These are phyloP conservation scores for Cryptococcus sp. DNA, from an alignment of 1,284 basidiomycete species.

Conservation along the genomic window DNA sequence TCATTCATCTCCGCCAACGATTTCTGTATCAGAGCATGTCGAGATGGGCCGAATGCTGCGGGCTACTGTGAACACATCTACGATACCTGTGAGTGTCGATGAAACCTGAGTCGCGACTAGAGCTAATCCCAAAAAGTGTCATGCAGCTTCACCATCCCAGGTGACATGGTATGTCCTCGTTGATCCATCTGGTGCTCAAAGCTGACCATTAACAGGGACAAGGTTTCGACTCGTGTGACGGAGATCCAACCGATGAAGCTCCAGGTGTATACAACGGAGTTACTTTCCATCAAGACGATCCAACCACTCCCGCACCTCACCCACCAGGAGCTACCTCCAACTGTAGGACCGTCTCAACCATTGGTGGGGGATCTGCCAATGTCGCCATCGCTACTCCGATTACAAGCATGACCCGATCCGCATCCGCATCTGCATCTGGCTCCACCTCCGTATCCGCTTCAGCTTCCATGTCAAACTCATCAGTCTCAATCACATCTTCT, in stretches of 20 bases:
- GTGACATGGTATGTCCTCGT: conserved; percentile 57
- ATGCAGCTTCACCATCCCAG: conserved; percentile 66
- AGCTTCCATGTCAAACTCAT: not conserved
- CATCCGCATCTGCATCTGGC: conserved; percentile 9
- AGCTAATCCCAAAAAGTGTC: conserved; percentile 48
- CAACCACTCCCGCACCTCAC: conserved; percentile 59
- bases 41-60: conserved; percentile 55
- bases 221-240: conserved; percentile 30
- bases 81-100: conserved; percentile 48
- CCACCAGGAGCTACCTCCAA: conserved; percentile 56
- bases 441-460: conserved; percentile 8
- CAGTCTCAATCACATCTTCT: not conserved
- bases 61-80: conserved; percentile 64
- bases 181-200: conserved; percentile 32
- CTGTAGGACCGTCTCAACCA: conserved; percentile 46
- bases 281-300: conserved; percentile 59
- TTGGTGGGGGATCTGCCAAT: conserved; percentile 27
- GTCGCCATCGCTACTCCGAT: conserved; percentile 3
- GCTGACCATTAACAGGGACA: conserved; percentile 4
- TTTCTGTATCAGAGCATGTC: conserved; percentile 73
- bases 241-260: conserved; percentile 31
- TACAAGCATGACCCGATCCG: not conserved
- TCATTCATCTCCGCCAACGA: conserved; percentile 44
- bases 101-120: not conserved
- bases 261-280: conserved; percentile 66